Evolutionary conservation across 2,329 filamentous ascomycete species (phyloP).

Genomic region (Aaosphaeria arxii): DNA sequence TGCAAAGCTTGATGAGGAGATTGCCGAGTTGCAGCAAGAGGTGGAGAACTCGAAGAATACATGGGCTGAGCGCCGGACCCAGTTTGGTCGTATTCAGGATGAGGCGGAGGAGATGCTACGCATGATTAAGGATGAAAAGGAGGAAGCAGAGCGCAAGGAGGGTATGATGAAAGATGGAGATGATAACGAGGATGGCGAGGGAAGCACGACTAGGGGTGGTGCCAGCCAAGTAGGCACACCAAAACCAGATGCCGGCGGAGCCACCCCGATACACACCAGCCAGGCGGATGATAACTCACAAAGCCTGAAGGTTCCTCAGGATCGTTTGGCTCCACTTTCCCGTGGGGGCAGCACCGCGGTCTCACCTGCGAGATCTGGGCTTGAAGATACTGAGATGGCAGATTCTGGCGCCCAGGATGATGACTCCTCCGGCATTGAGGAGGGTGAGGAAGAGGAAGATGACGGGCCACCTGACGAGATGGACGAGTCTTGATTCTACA

Average conservation of each 20-base stretch:
- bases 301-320: conserved; percentile 27
- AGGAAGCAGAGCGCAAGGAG: conserved; percentile 84
- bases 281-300: conserved; percentile 27
- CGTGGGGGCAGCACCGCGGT: conserved; percentile 21
- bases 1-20: conserved; percentile 82
- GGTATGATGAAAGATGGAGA: conserved; percentile 52
- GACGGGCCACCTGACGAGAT: conserved; percentile 16
- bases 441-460: conserved; percentile 14
- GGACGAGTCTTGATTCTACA: conserved; percentile 23
- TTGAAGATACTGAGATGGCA: conserved; percentile 27
- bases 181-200: conserved; percentile 40
- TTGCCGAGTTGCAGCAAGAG: conserved; percentile 80
- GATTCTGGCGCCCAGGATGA: conserved; percentile 24
- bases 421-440: conserved; percentile 29
- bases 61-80: conserved; percentile 79
- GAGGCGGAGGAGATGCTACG: conserved; percentile 84
- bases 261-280: conserved; percentile 38
- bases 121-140: conserved; percentile 90
- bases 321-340: conserved; percentile 30
- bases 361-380: conserved; percentile 22
- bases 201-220: conserved; percentile 33
- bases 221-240: conserved; percentile 46
- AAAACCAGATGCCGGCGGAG: conserved; percentile 37
- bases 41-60: conserved; percentile 76
- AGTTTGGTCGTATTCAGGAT: conserved; percentile 85